Evolutionary conservation across 148 eudicot genomes (phyloP).

Genomic region (Diospyros lotus): DNA sequence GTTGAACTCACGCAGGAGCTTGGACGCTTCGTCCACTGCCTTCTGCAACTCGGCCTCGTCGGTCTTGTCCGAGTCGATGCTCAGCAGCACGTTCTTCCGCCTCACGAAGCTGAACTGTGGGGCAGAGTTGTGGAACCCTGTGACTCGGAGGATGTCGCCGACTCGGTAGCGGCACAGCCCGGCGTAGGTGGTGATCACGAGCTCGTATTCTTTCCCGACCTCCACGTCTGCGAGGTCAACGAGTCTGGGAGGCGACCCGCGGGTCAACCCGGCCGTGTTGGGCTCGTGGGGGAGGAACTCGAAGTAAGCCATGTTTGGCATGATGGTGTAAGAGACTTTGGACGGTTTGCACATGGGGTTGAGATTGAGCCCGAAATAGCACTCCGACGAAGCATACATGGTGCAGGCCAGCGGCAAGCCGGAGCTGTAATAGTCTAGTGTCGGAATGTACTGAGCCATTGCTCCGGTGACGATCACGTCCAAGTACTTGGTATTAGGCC

Average conservation of each 20-base stretch:
- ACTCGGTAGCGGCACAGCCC: conserved; percentile 73
- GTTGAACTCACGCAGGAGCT: conserved; percentile 32
- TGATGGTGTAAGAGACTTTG: conserved; percentile 80
- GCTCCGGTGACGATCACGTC: conserved; percentile 90
- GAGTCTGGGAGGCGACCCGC: conserved; percentile 27
- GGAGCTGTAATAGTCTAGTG: conserved; percentile 65
- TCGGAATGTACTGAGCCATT: conserved; percentile 87
- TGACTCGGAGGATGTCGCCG: conserved; percentile 80
- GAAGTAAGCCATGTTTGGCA: conserved; percentile 96
- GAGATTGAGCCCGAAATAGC: conserved; percentile 73
- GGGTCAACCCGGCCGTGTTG: conserved; percentile 19
- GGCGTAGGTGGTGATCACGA: conserved; percentile 83
- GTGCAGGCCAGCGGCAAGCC: conserved; percentile 73
- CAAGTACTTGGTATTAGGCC: conserved; percentile 81
- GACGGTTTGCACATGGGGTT: conserved; percentile 80
- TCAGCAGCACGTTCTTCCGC: conserved; percentile 66
- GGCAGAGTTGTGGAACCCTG: conserved; percentile 87
- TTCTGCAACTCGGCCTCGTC: conserved; percentile 78
- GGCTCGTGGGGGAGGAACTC: conserved; percentile 66
- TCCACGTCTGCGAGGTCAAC: conserved; percentile 72
- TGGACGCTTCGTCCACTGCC: conserved; percentile 58
- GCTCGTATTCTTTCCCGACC: conserved; percentile 78
- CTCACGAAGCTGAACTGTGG: conserved; percentile 82
- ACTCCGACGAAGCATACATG: conserved; percentile 82
- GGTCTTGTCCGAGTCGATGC: conserved; percentile 86